These are phyloP conservation scores for Salvia miltiorrhiza DNA, from an alignment of 257 asterid genomes.

Conservation along the genomic window DNA sequence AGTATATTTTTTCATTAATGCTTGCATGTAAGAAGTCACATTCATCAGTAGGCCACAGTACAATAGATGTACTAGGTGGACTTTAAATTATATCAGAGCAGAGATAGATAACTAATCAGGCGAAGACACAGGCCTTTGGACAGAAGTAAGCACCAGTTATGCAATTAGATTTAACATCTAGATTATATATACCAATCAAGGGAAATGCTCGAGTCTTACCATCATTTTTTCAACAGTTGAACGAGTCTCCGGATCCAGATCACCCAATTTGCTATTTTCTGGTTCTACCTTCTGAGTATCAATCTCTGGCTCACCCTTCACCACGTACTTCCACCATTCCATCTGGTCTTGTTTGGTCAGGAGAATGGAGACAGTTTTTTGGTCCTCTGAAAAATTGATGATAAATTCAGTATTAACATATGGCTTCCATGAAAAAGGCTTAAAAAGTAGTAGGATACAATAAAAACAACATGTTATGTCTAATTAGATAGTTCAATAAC, in stretches of 20 bases:
- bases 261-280: conserved; percentile 68
- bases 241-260: conserved; percentile 80
- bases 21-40: neutral
- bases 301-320: conserved; percentile 86
- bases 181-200: neutral
- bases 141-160: neutral
- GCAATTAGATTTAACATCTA: neutral
- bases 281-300: conserved; percentile 90
- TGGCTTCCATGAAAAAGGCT: neutral
- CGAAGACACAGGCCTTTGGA: neutral
- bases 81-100: neutral
- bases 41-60: neutral
- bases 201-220: conserved; percentile 36
- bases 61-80: neutral
- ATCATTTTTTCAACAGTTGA: conserved; percentile 90
- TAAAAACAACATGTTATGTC: neutral
- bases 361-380: conserved; percentile 61
- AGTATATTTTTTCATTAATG: neutral
- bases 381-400: conserved; percentile 58
- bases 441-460: neutral
- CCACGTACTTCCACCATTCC: conserved; percentile 92
- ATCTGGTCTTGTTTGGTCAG: conserved; percentile 84
- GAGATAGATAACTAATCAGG: neutral
- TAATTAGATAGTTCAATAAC: neutral
- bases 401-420: neutral